Evolutionary conservation across 192 early-diverging fungal species (phyloP).

Genomic region (Entomortierella beljakovae): DNA sequence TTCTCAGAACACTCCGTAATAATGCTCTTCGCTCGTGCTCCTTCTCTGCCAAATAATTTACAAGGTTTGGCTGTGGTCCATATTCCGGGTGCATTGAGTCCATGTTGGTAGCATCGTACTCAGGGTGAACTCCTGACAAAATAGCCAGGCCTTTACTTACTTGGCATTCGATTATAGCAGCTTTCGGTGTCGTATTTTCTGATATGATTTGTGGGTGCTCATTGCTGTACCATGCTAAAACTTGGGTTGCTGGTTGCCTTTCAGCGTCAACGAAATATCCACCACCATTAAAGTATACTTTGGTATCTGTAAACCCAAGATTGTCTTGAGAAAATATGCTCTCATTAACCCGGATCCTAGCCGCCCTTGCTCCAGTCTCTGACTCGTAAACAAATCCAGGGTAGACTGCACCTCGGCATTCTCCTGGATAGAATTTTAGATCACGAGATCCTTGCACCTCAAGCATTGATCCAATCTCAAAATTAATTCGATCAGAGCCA

Average conservation of each 20-base stretch:
- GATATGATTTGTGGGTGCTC: slow-evolving; percentile 15
- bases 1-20: slow-evolving; percentile 66
- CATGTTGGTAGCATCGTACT: slow-evolving; percentile 74
- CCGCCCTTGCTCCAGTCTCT: slow-evolving; percentile 33
- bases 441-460: slow-evolving; percentile 82
- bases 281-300: slow-evolving; percentile 80
- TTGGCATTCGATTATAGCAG: slow-evolving; percentile 75
- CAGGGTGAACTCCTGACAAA: slow-evolving; percentile 86
- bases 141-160: slow-evolving; percentile 78
- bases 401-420: slow-evolving; percentile 78
- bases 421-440: slow-evolving; percentile 76
- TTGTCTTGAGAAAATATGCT: slow-evolving; percentile 9
- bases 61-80: slow-evolving; percentile 59
- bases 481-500: slow-evolving; percentile 75
- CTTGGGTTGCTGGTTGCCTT: slow-evolving; percentile 35
- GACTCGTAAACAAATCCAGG: slow-evolving; percentile 87
- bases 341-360: slow-evolving; percentile 7
- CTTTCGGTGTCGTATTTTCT: slow-evolving; percentile 29
- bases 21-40: slow-evolving; percentile 65
- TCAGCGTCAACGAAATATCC: slow-evolving; percentile 70
- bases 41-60: slow-evolving; percentile 57
- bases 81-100: slow-evolving; percentile 62
- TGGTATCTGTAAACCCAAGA: slow-evolving; percentile 27
- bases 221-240: slow-evolving; percentile 49
- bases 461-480: slow-evolving; percentile 74